Evolutionary conservation across 441 rosid genomes (phyloP).

Genomic region (Syzygium malaccense): DNA sequence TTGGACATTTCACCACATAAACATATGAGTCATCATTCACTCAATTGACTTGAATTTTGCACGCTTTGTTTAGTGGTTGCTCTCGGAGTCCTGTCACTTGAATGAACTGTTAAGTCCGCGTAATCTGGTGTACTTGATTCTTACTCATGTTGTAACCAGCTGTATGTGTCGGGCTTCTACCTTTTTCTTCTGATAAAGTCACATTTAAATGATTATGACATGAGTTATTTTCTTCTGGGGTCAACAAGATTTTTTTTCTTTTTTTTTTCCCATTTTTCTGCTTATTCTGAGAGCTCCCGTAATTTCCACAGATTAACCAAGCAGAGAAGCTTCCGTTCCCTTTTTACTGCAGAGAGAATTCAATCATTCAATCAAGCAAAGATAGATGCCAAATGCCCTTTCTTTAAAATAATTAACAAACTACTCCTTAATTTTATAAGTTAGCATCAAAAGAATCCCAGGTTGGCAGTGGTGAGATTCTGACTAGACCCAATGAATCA

Average conservation of each 20-base stretch:
- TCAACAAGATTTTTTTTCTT: neutral
- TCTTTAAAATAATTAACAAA: neutral
- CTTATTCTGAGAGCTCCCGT: neutral
- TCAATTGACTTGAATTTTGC: neutral
- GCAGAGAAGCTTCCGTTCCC: neutral
- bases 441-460: constrained; percentile 1
- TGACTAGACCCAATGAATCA: constrained; percentile 3
- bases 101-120: neutral
- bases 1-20: neutral
- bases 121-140: neutral
- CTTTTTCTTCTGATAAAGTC: neutral
- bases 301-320: neutral
- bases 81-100: neutral
- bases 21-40: neutral
- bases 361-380: neutral
- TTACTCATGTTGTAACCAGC: neutral
- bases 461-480: neutral
- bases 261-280: neutral
- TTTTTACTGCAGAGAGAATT: neutral
- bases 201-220: neutral
- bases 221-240: neutral
- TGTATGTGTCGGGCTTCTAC: neutral
- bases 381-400: neutral
- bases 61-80: neutral
- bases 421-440: neutral